Conservation (phyloP, 164 flowering plant genomes). For the Tetrastigma voinierianum region DNA sequence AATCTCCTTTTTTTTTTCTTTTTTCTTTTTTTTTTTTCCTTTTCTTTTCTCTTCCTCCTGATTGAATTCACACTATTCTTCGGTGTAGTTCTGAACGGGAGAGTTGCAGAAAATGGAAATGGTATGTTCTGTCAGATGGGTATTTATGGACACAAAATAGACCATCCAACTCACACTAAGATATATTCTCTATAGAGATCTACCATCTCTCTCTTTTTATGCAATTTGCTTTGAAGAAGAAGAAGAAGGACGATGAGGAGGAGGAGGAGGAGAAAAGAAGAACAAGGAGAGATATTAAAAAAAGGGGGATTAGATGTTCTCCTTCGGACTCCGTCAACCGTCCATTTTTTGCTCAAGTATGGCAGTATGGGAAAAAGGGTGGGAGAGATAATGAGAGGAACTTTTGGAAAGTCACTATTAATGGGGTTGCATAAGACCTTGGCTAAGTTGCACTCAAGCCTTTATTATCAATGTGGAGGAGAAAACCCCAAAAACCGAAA, state of each 20-base stretch:
- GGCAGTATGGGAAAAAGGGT: conserved; percentile 11
- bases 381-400: conserved; percentile 6
- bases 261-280: no score
- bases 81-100: conserved; percentile 9
- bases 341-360: conserved; percentile 12
- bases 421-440: conserved; percentile 17
- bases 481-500: no score
- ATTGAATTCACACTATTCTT: neutral
- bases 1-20: no score
- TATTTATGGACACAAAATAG: conserved; percentile 25
- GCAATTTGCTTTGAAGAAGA: neutral
- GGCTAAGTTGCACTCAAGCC: conserved; percentile 5
- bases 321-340: conserved; percentile 16
- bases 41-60: neutral
- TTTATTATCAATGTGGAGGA: neutral
- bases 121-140: conserved; percentile 8
- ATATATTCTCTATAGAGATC: neutral
- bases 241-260: neutral
- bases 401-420: conserved; percentile 20
- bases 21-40: no score
- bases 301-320: conserved; percentile 8
- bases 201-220: neutral
- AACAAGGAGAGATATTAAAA: neutral
- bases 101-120: conserved; percentile 34
- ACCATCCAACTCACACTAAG: conserved; percentile 14